Evolutionary conservation across 2,329 filamentous ascomycete species (phyloP), one percentile per base, ranked within the genome.

Genomic region (Diaporthe citriasiana): DNA sequence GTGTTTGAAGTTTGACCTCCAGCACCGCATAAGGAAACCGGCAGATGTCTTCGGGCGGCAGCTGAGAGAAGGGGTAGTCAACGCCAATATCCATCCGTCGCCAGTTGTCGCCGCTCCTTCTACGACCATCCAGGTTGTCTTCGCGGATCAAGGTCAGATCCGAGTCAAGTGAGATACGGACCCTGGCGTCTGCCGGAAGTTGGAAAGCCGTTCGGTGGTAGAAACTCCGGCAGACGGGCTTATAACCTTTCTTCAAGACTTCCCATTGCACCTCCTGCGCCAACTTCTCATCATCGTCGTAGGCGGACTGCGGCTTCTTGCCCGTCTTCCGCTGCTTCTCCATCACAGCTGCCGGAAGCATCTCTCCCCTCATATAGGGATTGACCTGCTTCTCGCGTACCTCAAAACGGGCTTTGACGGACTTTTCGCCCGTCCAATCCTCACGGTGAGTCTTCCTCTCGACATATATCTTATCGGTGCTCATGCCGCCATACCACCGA

Each of bases 381-480:
- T 98, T 98, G 80, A 99, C 93, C 76, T 98, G 94, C 89, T 99
- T 99, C 86, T 99, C 97, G 86, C 99, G 98, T 77, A 97, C 88
- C 12, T 94, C 89, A 81, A 99, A 99, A 56, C 97, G 93, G 56
- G 97, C 96, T 86, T 99, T 99, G 85, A 99, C 97, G 1, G 96
- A 98, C 85, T 98, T 98, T 83, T 99, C 97, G 74, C 97, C 97
- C 0, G 97, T 99, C 97, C 97, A 99, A 83, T 99, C 97, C 83
- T 99, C 97, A 51, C 97, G 93, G 86, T 99, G 97, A 0, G 97
- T 99, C 85, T 99, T 99, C 76, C 97, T 91, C 87, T 99, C 97
- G 33, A 99, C 93, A 80, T 98, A 99, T 73, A 98, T 97, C 71
- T 94, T 97, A 81, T 98, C 95, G 70, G 88, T 95, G 79, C 97